A percentile compares a stretch with the other conserved stretches of the same genome.
These are phyloP conservation scores for Russula sp. DNA, from an alignment of 768 basidiomycete genomes.

Conservation along the genomic window DNA sequence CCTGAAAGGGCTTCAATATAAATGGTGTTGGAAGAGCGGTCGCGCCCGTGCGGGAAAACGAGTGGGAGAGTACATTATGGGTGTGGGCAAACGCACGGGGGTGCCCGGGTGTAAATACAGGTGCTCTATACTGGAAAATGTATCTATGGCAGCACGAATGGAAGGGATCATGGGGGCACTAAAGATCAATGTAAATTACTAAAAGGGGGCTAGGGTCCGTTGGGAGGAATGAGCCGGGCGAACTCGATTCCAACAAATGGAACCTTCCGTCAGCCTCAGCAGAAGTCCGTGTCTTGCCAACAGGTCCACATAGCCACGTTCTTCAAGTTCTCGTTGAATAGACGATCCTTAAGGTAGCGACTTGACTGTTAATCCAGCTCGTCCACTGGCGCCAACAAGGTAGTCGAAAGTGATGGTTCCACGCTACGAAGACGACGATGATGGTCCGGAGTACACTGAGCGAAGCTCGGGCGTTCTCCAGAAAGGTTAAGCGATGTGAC, in stretches of 20 bases:
- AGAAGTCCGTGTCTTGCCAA: conserved; percentile 52
- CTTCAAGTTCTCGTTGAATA: conserved; percentile 62
- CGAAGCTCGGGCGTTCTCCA: conserved; percentile 45
- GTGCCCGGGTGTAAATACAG: no score
- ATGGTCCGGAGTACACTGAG: conserved; percentile 45
- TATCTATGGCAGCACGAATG: no score
- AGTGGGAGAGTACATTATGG: no score
- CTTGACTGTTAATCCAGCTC: conserved; percentile 64
- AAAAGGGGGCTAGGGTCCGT: no score
- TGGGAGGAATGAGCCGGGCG: no score
- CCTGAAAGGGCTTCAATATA: conserved; percentile 64
- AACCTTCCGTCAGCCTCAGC: conserved; percentile 39
- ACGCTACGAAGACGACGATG: conserved; percentile 33
- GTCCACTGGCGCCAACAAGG: conserved; percentile 71
- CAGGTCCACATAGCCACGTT: conserved; percentile 81
- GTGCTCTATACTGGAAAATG: no score
- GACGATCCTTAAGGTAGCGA: conserved; percentile 63
- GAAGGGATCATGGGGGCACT: no score
- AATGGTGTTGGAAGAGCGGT: no score
- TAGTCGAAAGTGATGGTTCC: conserved; percentile 61
- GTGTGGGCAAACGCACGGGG: no score
- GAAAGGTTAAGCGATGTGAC: conserved; percentile 26
- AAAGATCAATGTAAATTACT: no score
- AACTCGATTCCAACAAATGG: no score
- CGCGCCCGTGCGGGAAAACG: no score